Evolutionary conservation across 1,284 basidiomycete genomes (phyloP), one percentile per base, ranked within the genome.

Genomic region (Ceratobasidium sp.): DNA sequence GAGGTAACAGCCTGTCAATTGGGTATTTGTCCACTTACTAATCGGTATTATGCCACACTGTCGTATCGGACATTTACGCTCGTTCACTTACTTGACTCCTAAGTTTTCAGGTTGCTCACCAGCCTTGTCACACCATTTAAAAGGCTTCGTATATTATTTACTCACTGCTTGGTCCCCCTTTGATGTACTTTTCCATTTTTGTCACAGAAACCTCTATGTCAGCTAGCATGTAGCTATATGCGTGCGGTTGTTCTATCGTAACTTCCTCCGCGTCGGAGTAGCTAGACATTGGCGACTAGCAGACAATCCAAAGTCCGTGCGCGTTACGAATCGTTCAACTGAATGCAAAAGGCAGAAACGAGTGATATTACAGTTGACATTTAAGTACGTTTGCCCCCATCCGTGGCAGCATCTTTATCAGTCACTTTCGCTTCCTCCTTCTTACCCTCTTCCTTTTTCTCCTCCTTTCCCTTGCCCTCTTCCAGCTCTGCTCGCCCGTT

Each of bases 401-500:
- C 72, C 1, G 66, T 53, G 57, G 66, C 84, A 78, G 82, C 82
- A 76, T 89, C 86, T 76, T 88, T 86, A 76, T 89, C 87, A 71
- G 87, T 86, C 48, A 81, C 79, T 66, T 83, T 81, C 59, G 81
- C 80, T 71, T 82, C 81, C 75, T 81, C 80, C 50, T 80, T 81
- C 79, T 82, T 83, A 75, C 88, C 86, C 76, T 88, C 86, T 76
- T 89, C 87, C 73, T 87, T 87, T 63, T 81, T 79, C 75, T 83
- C 81, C 47, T 81, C 81, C 72, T 83, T 83, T 80, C 76, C 86
- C 81, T 87, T 88, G 59, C 89, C 89, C 82, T 96, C 93, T 82
- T 96, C 95, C 60, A 93, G 82, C 84, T 96, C 93, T 14, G 89
- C 89, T 36, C 89, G 85, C 54, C 93, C 91, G 77, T 91, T 92